These are phyloP conservation scores for Sporisorium graminicola DNA, from an alignment of 1,284 basidiomycete genomes.

Conservation along the genomic window DNA sequence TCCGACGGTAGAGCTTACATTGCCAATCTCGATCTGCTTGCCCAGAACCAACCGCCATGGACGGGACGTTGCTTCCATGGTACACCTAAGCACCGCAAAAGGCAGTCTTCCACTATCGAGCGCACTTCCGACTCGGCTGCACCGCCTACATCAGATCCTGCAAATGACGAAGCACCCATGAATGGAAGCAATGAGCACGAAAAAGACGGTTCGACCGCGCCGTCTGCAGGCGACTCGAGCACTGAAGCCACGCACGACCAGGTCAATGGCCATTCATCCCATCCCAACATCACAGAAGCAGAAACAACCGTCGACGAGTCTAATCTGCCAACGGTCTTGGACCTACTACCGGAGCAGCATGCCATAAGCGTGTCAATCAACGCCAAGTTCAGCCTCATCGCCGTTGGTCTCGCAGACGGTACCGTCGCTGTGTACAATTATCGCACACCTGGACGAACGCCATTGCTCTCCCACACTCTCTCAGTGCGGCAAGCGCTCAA, in stretches of 20 bases:
- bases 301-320: neutral
- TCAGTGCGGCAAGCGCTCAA: slow-evolving; percentile 65
- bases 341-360: slow-evolving; percentile 73
- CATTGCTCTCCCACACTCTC: slow-evolving; percentile 62
- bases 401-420: slow-evolving; percentile 81
- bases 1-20: slow-evolving; percentile 60
- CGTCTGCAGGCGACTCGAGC: neutral
- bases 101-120: slow-evolving; percentile 14
- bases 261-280: slow-evolving; percentile 6
- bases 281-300: neutral
- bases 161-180: neutral
- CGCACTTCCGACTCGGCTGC: neutral
- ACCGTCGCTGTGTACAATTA: slow-evolving; percentile 63
- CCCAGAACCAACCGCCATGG: slow-evolving; percentile 34
- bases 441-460: slow-evolving; percentile 51
- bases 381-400: slow-evolving; percentile 84
- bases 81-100: slow-evolving; percentile 22
- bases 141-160: neutral
- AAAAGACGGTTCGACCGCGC: neutral
- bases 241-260: neutral
- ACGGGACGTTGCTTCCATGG: slow-evolving; percentile 56
- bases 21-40: slow-evolving; percentile 48
- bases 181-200: neutral
- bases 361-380: slow-evolving; percentile 80
- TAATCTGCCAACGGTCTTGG: neutral